Percentiles rank a stretch among this genome's conserved stretches.
These are phyloP conservation scores for Termitomyces eurrhizus DNA, from an alignment of 768 basidiomycete species.

Conservation along the genomic window DNA sequence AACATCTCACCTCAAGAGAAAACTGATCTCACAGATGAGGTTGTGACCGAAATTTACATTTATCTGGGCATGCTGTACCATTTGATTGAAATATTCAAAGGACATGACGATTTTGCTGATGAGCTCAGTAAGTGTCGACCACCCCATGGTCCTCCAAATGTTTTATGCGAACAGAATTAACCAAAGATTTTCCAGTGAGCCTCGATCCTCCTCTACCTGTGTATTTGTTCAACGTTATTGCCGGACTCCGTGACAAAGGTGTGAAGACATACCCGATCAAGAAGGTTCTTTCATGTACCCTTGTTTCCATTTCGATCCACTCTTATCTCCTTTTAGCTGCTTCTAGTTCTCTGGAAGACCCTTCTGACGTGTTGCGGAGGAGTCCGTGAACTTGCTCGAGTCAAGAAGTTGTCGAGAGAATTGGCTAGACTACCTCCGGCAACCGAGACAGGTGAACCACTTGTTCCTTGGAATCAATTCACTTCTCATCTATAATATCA, in stretches of 20 bases:
- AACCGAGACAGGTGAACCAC: constrained; percentile 34
- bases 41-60: constrained; percentile 89
- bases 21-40: constrained; percentile 81
- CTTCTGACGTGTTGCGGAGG: constrained; percentile 92
- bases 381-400: constrained; percentile 77
- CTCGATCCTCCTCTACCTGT: constrained; percentile 92
- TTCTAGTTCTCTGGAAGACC: constrained; percentile 93
- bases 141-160: not conserved
- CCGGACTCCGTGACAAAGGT: constrained; percentile 86
- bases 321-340: constrained; percentile 48
- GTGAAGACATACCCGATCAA: constrained; percentile 97
- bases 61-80: constrained; percentile 95
- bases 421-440: constrained; percentile 70
- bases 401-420: constrained; percentile 83
- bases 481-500: constrained; percentile 20
- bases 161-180: constrained; percentile 1
- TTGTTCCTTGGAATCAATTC: not conserved
- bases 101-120: constrained; percentile 92
- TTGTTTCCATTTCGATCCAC: constrained; percentile 13
- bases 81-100: constrained; percentile 89
- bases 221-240: constrained; percentile 88
- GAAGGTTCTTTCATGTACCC: constrained; percentile 53
- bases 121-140: constrained; percentile 75
- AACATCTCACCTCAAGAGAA: constrained; percentile 68
- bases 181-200: constrained; percentile 61